Evolutionary conservation across 345 rosid genomes (phyloP).

Genomic region (Lumnitzera littorea): DNA sequence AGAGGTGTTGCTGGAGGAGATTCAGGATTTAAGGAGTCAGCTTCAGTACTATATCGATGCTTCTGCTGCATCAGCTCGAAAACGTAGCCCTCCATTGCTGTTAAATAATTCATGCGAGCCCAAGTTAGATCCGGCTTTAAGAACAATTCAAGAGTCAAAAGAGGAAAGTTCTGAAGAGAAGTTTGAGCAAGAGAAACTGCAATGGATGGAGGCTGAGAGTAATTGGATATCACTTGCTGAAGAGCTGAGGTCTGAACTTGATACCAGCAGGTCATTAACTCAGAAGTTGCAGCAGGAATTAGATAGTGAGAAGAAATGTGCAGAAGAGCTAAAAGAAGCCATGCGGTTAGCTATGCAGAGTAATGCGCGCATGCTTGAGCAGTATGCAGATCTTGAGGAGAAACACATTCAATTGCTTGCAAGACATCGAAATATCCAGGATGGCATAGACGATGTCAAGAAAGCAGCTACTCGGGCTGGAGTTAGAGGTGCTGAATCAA

Average conservation of each 20-base stretch:
- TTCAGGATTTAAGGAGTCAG: slow-evolving; percentile 83
- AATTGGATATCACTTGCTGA: slow-evolving; percentile 89
- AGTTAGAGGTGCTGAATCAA: slow-evolving; percentile 87
- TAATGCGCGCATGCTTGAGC: slow-evolving; percentile 93
- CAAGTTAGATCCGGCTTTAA: slow-evolving; percentile 30
- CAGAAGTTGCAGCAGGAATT: slow-evolving; percentile 67
- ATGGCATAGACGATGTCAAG: slow-evolving; percentile 90
- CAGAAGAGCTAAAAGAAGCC: slow-evolving; percentile 80
- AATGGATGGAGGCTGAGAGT: slow-evolving; percentile 80
- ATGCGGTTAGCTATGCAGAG: slow-evolving; percentile 97
- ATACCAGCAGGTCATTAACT: slow-evolving; percentile 45
- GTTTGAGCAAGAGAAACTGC: slow-evolving; percentile 52
- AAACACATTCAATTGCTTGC: slow-evolving; percentile 87
- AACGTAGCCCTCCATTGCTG: slow-evolving; percentile 39
- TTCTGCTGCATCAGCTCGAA: slow-evolving; percentile 44
- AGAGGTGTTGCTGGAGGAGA: slow-evolving; percentile 87
- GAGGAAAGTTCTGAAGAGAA: slow-evolving; percentile 51
- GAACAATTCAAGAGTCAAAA: slow-evolving; percentile 47
- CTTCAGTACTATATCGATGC: slow-evolving; percentile 69
- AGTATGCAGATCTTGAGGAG: slow-evolving; percentile 93
- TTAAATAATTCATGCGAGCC: slow-evolving; percentile 58
- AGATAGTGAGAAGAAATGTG: slow-evolving; percentile 73
- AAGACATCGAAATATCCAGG: slow-evolving; percentile 81
- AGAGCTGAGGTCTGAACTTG: slow-evolving; percentile 77
- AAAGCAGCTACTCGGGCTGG: slow-evolving; percentile 93